These are phyloP conservation scores for Colletotrichum plurivorum DNA, from an alignment of 2,329 filamentous ascomycete species.

Conservation along the genomic window DNA sequence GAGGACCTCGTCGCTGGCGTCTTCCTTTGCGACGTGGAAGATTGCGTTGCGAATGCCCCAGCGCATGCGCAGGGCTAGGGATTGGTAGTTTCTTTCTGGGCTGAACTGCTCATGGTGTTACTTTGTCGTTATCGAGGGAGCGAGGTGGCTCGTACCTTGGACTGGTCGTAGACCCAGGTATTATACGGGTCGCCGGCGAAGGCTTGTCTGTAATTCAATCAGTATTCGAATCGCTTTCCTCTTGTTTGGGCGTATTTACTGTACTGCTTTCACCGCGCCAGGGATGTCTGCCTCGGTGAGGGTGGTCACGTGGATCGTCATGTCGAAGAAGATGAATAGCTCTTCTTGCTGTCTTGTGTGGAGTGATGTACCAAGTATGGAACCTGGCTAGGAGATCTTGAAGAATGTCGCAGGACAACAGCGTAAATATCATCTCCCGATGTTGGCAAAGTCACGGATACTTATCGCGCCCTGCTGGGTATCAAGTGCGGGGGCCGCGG, in stretches of 20 bases:
- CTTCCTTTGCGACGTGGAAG: constrained; percentile 78
- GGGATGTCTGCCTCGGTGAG: constrained; percentile 73
- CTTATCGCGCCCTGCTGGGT: neutral
- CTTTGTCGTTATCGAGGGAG: neutral
- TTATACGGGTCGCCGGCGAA: constrained; percentile 79
- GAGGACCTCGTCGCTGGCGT: constrained; percentile 67
- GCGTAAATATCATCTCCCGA: no score
- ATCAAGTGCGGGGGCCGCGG: neutral
- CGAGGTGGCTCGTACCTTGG: constrained; percentile 49
- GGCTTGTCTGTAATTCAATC: constrained; percentile 56
- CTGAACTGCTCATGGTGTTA: constrained; percentile 63
- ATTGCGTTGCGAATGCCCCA: constrained; percentile 80
- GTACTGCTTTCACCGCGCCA: constrained; percentile 74
- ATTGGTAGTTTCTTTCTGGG: constrained; percentile 71
- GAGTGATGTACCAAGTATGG: no score
- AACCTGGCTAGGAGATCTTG: no score
- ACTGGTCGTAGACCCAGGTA: constrained; percentile 73
- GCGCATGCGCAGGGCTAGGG: constrained; percentile 74
- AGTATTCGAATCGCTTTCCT: no score
- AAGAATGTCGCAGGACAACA: no score
- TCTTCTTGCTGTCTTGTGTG: no score
- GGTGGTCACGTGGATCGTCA: constrained; percentile 68
- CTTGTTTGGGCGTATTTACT: constrained; percentile 52
- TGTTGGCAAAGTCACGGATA: neutral
- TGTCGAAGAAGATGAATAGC: constrained; percentile 42